Base-by-base conservation (phyloP, 208 protist species). In the Crithidia thermophila region DNA sequence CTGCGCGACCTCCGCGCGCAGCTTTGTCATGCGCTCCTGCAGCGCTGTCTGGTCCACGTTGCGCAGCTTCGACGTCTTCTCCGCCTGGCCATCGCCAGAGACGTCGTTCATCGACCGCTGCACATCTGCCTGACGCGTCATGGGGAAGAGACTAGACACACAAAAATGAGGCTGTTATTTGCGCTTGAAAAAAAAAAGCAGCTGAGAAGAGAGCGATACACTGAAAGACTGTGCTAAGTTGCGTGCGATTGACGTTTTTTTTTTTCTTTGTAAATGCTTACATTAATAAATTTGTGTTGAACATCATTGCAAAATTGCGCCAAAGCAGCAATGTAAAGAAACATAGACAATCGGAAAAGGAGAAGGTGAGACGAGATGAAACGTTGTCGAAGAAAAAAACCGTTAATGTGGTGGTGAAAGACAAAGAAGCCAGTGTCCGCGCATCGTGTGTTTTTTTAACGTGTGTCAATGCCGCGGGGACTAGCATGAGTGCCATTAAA, bases 41-140 rank as follows among this genome's bases (percentile, higher is more conserved):
- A 90, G 74, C 25, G 82, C 87, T 9, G 80, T 76, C 59, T 87
- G 75, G 28, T 93, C 85, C 50, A 89, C 91, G 49, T 80, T 87
- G 73, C 86, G 85, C 34, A 92, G 67, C 71, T 77, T 82, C 28
- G 77, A 79, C 36, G 79, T 77, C 67, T 87, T 91, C 77, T 95
- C 87, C 13, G 71, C 61, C 52, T 85, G 58, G 21, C 52, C 56
- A 53, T 68, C 68, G 47, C 80, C 79, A 46, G 75, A 67, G 46
- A 95, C 58, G 25, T 87, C 76, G 64, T 84, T 85, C 90, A 95
- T 95, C 10, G 77, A 81, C 31, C 82, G 81, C 78, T 91, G 84
- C 51, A 78, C 90, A 83, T 92, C 90, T 4, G 79, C 75, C 50
- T 88, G 80, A 18, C 85, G 79, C 4, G 79, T 83, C 85, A 91